Evolutionary conservation across 352 stramenopile genomes (phyloP).

Genomic region (Phytopythium aichiense): DNA sequence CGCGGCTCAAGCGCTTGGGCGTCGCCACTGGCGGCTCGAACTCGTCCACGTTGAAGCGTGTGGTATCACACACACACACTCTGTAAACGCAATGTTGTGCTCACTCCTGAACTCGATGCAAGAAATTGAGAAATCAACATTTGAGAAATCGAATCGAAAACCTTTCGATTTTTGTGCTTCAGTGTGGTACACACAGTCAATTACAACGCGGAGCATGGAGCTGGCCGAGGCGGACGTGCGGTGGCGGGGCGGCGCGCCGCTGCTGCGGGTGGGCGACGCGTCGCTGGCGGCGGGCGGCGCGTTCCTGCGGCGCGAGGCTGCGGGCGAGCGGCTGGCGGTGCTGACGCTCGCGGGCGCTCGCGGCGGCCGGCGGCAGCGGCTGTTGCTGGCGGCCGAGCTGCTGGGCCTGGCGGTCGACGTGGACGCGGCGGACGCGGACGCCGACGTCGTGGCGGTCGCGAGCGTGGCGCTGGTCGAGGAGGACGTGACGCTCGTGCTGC

Average conservation of each 20-base stretch:
- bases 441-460: constrained; percentile 31
- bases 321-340: constrained; percentile 48
- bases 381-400: constrained; percentile 16
- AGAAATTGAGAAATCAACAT: too few species aligned
- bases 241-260: constrained; percentile 33
- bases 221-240: constrained; percentile 33
- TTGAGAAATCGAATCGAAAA: too few species aligned
- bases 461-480: constrained; percentile 38
- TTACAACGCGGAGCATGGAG: background rate
- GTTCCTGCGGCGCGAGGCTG: constrained; percentile 39
- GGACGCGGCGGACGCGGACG: background rate
- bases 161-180: too few species aligned
- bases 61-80: too few species aligned
- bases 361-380: constrained; percentile 17
- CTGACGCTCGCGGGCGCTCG: constrained; percentile 37
- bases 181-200: too few species aligned
- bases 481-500: constrained; percentile 48
- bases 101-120: too few species aligned
- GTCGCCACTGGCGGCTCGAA: too few species aligned
- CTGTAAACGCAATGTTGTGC: too few species aligned
- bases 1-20: too few species aligned
- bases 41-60: too few species aligned
- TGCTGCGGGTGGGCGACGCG: constrained; percentile 31
- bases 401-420: constrained; percentile 7
- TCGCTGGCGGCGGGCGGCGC: constrained; percentile 26